Evolutionary conservation across 75 land plant genomes (phyloP), one percentile per base, ranked within the genome.

Genomic region (Azolla pinnata): DNA sequence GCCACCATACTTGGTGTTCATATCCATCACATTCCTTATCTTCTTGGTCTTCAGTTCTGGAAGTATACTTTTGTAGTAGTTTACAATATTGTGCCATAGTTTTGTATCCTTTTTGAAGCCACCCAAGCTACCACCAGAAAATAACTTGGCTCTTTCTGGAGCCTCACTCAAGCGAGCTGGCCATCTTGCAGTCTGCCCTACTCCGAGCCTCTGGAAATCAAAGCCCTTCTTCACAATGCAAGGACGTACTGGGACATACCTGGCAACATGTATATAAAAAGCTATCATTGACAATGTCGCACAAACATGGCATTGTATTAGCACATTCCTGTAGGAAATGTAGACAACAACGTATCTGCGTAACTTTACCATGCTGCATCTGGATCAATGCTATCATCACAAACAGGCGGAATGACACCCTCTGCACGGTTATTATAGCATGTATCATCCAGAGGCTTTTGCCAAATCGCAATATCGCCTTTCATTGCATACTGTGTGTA

Each of bases 21-120:
- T 86, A 58, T 89, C 96, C 96, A 89, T 86, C n/a, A 86, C 82
- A 62, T 89, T 89, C 44, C 96, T 60, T 7, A 89, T 80, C 62
- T 75, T 78, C 20, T 75, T 71, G 9, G 78, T 74, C 30, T 78
- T 76, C 27, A 89, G 62, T 34, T 75, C 82, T 21, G 84, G 82
- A 7, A 81, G 65, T 44, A 89, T 44, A 26, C 54, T 80, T 61
- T 86, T 89, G 80, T 89, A 89, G 62, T 86, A 81, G 62, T 73
- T 61, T 14, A 77, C 73, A 20, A 81, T 60, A 28, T 54, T 56
- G 49, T 75, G 67, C 96, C 91, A 89, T 31, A 78, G 60, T 19
- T 61, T 59, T 52, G 77, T 70, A 68, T 89, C 96, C 33, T 74
- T 71, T 59, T 73, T 83, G 60, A 89, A 89, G 21, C 59, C 54